Evolutionary conservation across 371 early-diverging fungal species (phyloP).

Genomic region (Mucor piriformis): DNA sequence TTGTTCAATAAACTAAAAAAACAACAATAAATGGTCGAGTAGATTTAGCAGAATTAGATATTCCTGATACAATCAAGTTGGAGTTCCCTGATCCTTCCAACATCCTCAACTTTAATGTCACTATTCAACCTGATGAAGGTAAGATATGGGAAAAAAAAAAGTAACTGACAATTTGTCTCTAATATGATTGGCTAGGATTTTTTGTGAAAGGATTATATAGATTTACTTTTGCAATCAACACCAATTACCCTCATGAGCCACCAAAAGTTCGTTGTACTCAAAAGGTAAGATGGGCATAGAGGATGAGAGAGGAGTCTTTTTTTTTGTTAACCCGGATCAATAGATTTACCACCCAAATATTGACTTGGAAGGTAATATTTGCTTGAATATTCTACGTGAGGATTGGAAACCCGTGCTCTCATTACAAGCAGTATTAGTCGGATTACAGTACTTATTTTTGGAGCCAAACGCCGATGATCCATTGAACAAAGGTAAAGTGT

Average conservation of each 20-base stretch:
- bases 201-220: constrained; percentile 93
- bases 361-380: constrained; percentile 96
- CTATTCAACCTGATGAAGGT: constrained; percentile 92
- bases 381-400: constrained; percentile 98
- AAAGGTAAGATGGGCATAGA: constrained; percentile 76
- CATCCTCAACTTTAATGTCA: constrained; percentile 82
- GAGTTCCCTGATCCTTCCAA: constrained; percentile 82
- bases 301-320: too few species aligned
- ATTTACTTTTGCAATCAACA: constrained; percentile 90
- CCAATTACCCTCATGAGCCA: constrained; percentile 98
- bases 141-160: constrained; percentile 8
- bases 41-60: constrained; percentile 87
- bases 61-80: constrained; percentile 80
- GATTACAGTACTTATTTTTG: constrained; percentile 93
- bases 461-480: constrained; percentile 99
- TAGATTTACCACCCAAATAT: constrained; percentile 99
- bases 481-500: constrained; percentile 81
- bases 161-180: neutral
- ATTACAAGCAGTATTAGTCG: constrained; percentile 94
- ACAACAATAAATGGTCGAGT: neutral
- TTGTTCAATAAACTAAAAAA: neutral
- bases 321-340: neutral
- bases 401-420: constrained; percentile 99
- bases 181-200: constrained; percentile 65
- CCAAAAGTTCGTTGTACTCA: constrained; percentile 96